Base-by-base conservation (phyloP, 345 rosid genomes). In the Pistacia vera region DNA sequence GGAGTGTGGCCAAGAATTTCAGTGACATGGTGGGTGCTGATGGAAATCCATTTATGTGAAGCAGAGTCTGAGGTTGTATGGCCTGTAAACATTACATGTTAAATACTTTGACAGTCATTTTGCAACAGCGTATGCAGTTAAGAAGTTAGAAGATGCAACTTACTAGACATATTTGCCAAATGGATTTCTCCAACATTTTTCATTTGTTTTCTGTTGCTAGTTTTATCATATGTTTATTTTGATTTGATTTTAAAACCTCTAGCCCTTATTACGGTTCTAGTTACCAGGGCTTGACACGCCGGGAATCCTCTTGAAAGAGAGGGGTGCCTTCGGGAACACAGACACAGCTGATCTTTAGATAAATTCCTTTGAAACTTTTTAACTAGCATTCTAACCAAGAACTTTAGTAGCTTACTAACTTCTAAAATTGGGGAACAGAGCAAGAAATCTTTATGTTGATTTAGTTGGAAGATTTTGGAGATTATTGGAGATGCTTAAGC, bases 41-140 rank as follows among this genome's bases (percentile, higher is more conserved):
- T 16, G 41, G 70, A 25, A 5, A 25, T 71, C 64, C 55, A n/a
- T 57, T 58, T 38, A 71, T 59, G 75, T 44, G 61, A 6, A 35
- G 44, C 72, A 61, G 36, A 8, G 13, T 46, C n/a, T 56, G 64
- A 6, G 66, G 8, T 33, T 52, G 58, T 33, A 16, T 46, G 20
- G 52, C 80, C 52, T 73, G 68, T 33, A 64, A 63, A 49, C 38
- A 9, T 67, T 25, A 57, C 54, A 33, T 51, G 17, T 13, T 72
- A 22, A n/a, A 35, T 46, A 35, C 35, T 1, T 18, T 18, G 41
- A 13, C 18, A n/a, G 25, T 38, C 57, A 38, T 22, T 20, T 46
- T 48, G 76, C 48, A 61, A 49, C 33, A 30, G 59, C 16, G 4
- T 6, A 35, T 35, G 30, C 30, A 12, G 17, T 73, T 28, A 73